phyloP scores from a whole-genome alignment of 495 filamentous ascomycete genomes.

The Schizothecium vesticola region DNA sequence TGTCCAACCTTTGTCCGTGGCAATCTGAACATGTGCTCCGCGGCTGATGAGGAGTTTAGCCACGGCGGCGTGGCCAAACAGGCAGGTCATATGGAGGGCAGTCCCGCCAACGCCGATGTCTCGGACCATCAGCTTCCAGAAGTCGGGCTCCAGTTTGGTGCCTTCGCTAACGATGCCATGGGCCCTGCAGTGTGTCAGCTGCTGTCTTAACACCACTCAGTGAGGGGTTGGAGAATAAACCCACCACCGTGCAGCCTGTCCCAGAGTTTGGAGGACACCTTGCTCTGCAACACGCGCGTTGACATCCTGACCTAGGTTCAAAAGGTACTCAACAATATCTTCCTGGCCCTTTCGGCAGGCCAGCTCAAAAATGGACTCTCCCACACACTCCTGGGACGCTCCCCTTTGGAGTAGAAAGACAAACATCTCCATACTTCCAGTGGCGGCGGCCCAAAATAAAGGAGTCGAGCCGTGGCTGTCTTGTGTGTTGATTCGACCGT shows the following conservation, averaged over 20 bases:
- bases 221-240: not conserved
- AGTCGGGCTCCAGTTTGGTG: not conserved
- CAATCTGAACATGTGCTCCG: not conserved
- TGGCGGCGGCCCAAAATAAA: not conserved
- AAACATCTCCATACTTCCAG: slow-evolving; percentile 4
- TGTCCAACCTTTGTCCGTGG: slow-evolving; percentile 1
- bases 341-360: slow-evolving; percentile 3
- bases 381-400: not conserved
- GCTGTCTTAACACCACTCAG: not conserved
- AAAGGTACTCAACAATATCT: not conserved
- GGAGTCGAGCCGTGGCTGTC: slow-evolving; percentile 2
- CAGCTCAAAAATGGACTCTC: not conserved
- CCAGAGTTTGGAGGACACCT: not conserved
- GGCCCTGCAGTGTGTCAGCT: not conserved
- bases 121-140: not conserved
- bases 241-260: not conserved
- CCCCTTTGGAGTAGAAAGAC: slow-evolving; percentile 1
- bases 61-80: slow-evolving; percentile 2
- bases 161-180: slow-evolving; percentile 1
- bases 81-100: not conserved
- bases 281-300: not conserved
- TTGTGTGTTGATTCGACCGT: not conserved
- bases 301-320: slow-evolving; percentile 1
- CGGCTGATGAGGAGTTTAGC: slow-evolving; percentile 1
- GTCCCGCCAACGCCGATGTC: not conserved